Evolutionary conservation across 2,329 filamentous ascomycete species (phyloP), one percentile per base, ranked within the genome.

Genomic region (Cladosporium halotolerans): DNA sequence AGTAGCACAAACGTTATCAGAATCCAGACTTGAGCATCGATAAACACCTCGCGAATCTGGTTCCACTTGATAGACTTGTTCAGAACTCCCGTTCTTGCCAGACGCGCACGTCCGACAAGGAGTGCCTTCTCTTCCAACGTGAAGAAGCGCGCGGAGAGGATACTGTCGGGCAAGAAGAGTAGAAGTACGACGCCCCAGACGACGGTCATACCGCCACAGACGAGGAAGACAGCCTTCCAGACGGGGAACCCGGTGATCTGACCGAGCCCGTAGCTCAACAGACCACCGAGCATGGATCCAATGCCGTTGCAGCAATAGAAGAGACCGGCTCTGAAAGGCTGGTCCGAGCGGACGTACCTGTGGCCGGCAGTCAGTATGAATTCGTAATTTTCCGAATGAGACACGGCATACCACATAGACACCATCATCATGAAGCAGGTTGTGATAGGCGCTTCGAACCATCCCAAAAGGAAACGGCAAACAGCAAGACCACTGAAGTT

Each of bases 221-320:
- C 71, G 16, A 88, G 69, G 70, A 87, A 88, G 2, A 87, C 77
- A 59, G 83, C 83, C 81, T 63, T 55, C 64, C 64, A 65, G 11
- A 64, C 59, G 9, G 60, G 56, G 33, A 65, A 65, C 1, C 61
- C 61, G 16, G 64, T 61, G 33, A 66, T 64, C 42, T 70, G 63
- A 13, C 65, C 65, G 55, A 74, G 70, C 23, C 63, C 76, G 58
- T 80, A 81, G 3, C 84, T 84, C 0, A 88, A 72, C 1, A 88
- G 76, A 2, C 85, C 85, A 31, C 85, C 85, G 2, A 86, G 81
- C 44, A 87, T 82, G 60, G 86, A 84, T 62, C 88, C 85, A 1
- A 76, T 77, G 2, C 85, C 85, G 64, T 88, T 89, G 83, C 88
- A 88, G 81, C 86, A 86, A 67, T 86, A 85, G 69, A 72, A 73